phyloP scores from a whole-genome alignment of 306 rosid species.

The Sphenostylis stenocarpa region DNA sequence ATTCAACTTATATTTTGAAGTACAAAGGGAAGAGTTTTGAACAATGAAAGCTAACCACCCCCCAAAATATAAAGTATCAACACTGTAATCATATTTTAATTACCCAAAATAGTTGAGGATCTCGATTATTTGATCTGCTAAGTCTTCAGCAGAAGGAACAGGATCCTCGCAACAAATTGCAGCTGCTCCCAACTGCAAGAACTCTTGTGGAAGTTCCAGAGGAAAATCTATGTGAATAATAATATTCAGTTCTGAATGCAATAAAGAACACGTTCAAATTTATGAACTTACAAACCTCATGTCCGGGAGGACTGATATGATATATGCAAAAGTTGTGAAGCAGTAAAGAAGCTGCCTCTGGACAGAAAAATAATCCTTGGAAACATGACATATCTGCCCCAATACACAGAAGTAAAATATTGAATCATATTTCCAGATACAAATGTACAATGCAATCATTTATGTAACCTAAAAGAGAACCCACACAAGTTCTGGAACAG shows the following conservation, averaged over 20 bases:
- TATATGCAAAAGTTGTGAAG: slow-evolving; percentile 96
- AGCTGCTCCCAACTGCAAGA: slow-evolving; percentile 97
- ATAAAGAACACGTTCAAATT: slow-evolving; percentile 25
- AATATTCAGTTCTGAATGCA: slow-evolving; percentile 35
- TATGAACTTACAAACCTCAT: slow-evolving; percentile 75
- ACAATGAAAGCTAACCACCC: neutral
- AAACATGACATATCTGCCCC: slow-evolving; percentile 84
- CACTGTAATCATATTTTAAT: slow-evolving; percentile 3
- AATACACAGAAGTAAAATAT: slow-evolving; percentile 26
- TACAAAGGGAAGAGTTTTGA: neutral
- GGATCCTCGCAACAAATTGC: slow-evolving; percentile 63
- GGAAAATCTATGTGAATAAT: slow-evolving; percentile 56
- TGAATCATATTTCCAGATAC: slow-evolving; percentile 9
- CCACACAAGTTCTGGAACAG: neutral
- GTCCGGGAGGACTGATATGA: slow-evolving; percentile 96
- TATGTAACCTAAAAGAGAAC: neutral
- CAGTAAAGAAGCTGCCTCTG: slow-evolving; percentile 89
- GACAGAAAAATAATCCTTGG: slow-evolving; percentile 93
- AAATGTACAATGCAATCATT: neutral
- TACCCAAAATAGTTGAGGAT: slow-evolving; percentile 86
- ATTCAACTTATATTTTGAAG: neutral
- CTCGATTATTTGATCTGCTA: slow-evolving; percentile 87
- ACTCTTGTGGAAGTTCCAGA: slow-evolving; percentile 77
- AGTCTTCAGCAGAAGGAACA: slow-evolving; percentile 73
- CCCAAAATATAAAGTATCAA: neutral